Conservation (phyloP, 2,329 filamentous ascomycete species). For the Cladosporium sp. region DNA sequence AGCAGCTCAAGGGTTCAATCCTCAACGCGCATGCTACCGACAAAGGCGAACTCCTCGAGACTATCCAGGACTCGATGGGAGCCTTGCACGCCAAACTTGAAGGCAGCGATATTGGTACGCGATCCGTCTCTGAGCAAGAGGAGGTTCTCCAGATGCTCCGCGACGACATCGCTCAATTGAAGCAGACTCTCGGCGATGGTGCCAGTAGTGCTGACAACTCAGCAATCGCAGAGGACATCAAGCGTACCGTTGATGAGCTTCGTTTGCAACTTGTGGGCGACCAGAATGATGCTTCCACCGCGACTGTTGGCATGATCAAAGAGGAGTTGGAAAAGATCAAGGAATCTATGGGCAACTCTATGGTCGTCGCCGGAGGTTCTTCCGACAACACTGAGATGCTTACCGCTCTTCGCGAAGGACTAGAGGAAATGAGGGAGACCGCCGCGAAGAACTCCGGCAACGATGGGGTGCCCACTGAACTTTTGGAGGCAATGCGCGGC, state of each 20-base stretch:
- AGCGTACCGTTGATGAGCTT: conserved; percentile 41
- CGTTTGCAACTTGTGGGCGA: conserved; percentile 35
- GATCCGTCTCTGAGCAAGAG: conserved; percentile 35
- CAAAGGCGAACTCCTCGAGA: conserved; percentile 59
- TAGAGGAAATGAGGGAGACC: conserved; percentile 39
- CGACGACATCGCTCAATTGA: conserved; percentile 57
- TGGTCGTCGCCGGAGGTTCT: conserved; percentile 33
- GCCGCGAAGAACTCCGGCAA: conserved; percentile 16
- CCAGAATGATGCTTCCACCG: conserved; percentile 38
- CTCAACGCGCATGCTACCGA: conserved; percentile 55
- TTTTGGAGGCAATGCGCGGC: conserved; percentile 47
- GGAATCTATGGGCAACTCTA: conserved; percentile 37
- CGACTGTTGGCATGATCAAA: conserved; percentile 38
- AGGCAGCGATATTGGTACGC: conserved; percentile 28
- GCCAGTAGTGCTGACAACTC: conserved; percentile 37
- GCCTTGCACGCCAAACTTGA: conserved; percentile 42
- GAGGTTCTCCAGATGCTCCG: conserved; percentile 48
- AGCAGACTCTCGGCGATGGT: conserved; percentile 49
- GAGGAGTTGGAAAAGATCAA: conserved; percentile 41
- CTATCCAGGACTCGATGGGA: conserved; percentile 50
- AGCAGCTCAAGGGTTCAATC: conserved; percentile 72
- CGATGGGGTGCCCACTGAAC: conserved; percentile 42
- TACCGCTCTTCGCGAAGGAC: conserved; percentile 21
- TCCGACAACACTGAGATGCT: conserved; percentile 22
- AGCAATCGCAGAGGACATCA: conserved; percentile 65